Evolutionary conservation across 2,329 filamentous ascomycete genomes (phyloP), one percentile per base, ranked within the genome.

Genomic region (Calonectria hawksworthii): DNA sequence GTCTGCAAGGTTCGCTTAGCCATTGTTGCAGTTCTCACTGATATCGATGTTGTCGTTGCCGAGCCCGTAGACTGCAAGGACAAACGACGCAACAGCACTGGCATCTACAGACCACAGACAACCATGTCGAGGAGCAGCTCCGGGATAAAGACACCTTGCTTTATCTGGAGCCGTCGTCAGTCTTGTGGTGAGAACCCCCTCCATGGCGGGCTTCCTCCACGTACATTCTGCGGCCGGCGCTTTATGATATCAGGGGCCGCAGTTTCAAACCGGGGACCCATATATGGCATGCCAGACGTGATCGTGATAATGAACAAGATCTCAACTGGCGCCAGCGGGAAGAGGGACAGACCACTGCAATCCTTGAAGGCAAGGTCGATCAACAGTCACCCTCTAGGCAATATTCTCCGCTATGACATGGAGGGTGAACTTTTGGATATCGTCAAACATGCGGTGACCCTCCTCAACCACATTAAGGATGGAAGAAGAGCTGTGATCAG

Each of bases 281-380:
- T 94, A 76, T 94, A 94, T 4, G 93, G 93, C 80, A 95, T 88
- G 64, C 91, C 92, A 38, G 92, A 94, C 0, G 94, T 95, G 70
- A 95, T 89, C 93, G 95, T 95, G 80, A 95, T 95, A 75, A 95
- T 92, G 93, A 93, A 95, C 52, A 95, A 87, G 76, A 95, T 94
- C 78, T 95, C 91, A n/a, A 95, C 92, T 0, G 93, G 93, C 0
- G 93, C 88, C 18, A 95, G 88, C 0, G 93, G 93, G 81, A 95
- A 95, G 7, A 95, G 93, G 0, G 93, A 94, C 30, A 94, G 84
- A 1, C 89, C 87, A 18, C 86, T 87, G 5, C 82, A 78, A 76
- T 95, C 93, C 84, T 95, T 94, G 86, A 95, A 94, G 0, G 87
- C 91, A 5, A 95, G 87, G 70, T 93, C 93, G 41, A 95, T 91